Base-by-base conservation (phyloP, 2,329 filamentous ascomycete genomes). In the Arachnomyces sp. region DNA sequence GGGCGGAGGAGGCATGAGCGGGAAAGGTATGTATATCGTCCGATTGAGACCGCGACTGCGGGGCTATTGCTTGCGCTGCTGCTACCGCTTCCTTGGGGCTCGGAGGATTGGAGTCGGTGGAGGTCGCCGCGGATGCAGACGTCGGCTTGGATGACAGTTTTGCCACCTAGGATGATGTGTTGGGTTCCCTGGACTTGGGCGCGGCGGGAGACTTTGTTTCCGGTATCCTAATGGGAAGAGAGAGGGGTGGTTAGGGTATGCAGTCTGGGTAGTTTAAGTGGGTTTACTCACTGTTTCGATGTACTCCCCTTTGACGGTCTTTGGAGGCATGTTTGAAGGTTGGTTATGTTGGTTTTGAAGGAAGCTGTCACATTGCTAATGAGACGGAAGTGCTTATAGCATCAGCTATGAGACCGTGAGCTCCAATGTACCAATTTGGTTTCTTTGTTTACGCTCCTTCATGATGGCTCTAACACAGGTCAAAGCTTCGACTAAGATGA, bases 151-250 rank as follows among this genome's bases (percentile, higher is more conserved):
- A 98, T 94, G 47, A 96, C 87, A 1, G 89, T 94, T 66, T 87
- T 94, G 48, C 92, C 92, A 52, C 88, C 92, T 2, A 98, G 82
- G 65, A 94, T 94, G 66, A 98, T 96, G 67, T 96, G 94, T 53
- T 94, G 88, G 15, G 90, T 95, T 55, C 92, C 92, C 56, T 94
- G 84, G 52, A 98, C 86, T 59, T 83, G 81, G 46, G 87, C 85
- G 52, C 87, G 87, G 50, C 92, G 86, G 30, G 89, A 90, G 55
- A 98, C 92, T 70, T 96, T 96, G 76, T 98, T 98, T 51, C 92
- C 92, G 2, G 89, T 94, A 67, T 96, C 90, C 89, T 94, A 51
- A 13, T 31, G 31, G 34, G 14, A 39, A 32, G 43, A 33, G 33
- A 38, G 38, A 14, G 35, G 41, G 29, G 30, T 36, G 2, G 18